These are phyloP conservation scores for Fusarium sp. DNA, from an alignment of 2,329 filamentous ascomycete species.

Conservation along the genomic window DNA sequence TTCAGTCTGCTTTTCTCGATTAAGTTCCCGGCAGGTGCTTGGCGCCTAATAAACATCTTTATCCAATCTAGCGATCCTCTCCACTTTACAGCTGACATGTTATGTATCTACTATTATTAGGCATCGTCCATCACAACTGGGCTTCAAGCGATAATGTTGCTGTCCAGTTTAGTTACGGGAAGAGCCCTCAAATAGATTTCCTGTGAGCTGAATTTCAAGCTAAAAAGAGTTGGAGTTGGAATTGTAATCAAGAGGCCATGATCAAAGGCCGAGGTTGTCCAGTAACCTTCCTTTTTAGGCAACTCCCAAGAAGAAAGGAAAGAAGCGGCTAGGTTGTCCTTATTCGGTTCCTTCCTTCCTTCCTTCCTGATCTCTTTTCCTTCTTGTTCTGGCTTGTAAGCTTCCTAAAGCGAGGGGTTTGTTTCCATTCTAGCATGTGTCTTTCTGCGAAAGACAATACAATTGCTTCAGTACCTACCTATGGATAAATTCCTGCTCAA, in stretches of 20 bases:
- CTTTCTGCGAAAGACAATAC: background rate
- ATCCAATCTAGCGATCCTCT: slow-evolving; percentile 23
- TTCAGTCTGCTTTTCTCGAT: slow-evolving; percentile 10
- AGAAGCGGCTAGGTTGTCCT: slow-evolving; percentile 12
- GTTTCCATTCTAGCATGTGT: background rate
- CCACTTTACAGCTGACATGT: slow-evolving; percentile 35
- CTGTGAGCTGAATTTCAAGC: background rate
- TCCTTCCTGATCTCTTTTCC: background rate
- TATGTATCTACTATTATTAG: slow-evolving; percentile 10
- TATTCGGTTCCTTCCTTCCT: background rate
- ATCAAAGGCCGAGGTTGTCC: slow-evolving; percentile 4
- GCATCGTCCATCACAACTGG: slow-evolving; percentile 33
- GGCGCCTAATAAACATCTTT: slow-evolving; percentile 4
- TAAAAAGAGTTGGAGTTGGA: background rate
- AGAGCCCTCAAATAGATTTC: background rate
- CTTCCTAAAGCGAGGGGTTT: background rate
- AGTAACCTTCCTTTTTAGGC: slow-evolving; percentile 31
- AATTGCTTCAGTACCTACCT: background rate
- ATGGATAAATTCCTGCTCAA: background rate
- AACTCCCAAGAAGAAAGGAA: slow-evolving; percentile 27
- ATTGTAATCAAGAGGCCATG: background rate
- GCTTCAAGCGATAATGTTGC: background rate
- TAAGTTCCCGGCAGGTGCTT: slow-evolving; percentile 23
- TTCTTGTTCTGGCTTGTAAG: background rate
- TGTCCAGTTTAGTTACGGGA: background rate